These are phyloP conservation scores for Chlamydomonas urium DNA, from an alignment of 139 green algal genomes.

Conservation along the genomic window DNA sequence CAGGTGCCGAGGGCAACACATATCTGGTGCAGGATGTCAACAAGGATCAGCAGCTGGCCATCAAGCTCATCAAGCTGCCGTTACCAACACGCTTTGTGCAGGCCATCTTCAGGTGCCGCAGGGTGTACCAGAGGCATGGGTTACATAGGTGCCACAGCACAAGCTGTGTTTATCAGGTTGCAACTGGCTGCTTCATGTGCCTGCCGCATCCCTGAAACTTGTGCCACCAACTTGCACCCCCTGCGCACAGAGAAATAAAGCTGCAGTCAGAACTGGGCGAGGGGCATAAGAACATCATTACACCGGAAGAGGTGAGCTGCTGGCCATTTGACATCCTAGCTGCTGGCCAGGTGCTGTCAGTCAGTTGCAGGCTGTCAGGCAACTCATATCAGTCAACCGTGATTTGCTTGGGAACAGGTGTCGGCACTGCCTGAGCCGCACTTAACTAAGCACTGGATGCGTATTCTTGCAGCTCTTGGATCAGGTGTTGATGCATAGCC, in stretches of 20 bases:
- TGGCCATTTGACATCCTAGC: background rate
- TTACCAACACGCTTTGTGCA: constrained; percentile 44
- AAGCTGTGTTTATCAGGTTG: background rate
- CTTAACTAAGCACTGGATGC: no score
- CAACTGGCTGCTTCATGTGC: background rate
- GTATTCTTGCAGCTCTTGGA: background rate
- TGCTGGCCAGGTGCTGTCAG: no score
- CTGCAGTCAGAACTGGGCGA: constrained; percentile 59
- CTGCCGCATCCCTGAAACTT: no score
- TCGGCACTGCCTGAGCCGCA: no score
- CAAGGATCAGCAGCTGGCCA: constrained; percentile 36
- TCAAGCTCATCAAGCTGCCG: constrained; percentile 56
- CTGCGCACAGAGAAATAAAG: constrained; percentile 56
- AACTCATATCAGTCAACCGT: no score
- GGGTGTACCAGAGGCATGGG: background rate
- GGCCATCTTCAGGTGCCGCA: constrained; percentile 18
- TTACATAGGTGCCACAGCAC: background rate
- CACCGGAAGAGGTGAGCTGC: constrained; percentile 44
- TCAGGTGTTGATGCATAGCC: background rate
- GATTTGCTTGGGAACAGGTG: no score
- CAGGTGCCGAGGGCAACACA: constrained; percentile 45
- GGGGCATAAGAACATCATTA: constrained; percentile 63
- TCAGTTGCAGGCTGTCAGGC: no score
- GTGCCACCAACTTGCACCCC: no score
- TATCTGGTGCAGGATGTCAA: constrained; percentile 40